Conservation (phyloP, 2,329 filamentous ascomycete genomes). For the Phyllosticta paracitricarpa region DNA sequence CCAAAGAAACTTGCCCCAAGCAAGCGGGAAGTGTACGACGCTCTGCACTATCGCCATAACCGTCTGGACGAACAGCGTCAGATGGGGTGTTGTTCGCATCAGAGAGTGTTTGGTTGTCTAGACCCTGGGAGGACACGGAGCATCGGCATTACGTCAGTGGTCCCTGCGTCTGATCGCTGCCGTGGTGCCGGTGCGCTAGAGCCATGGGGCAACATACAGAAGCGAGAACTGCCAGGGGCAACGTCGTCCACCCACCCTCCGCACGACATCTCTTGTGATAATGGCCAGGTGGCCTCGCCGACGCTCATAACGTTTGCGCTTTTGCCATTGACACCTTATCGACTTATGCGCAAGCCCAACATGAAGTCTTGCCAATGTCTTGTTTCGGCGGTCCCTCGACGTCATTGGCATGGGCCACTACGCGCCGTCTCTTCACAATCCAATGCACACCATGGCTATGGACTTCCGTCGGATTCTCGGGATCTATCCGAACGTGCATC, state of each 20-base stretch:
- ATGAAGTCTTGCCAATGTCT: not conserved
- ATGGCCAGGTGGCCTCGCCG: not conserved
- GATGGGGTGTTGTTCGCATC: not conserved
- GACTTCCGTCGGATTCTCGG: not conserved
- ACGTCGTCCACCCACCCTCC: not conserved
- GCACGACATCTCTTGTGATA: not conserved
- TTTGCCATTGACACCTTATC: not conserved
- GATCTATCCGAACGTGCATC: not conserved
- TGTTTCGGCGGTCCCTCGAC: not conserved
- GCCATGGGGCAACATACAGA: not conserved
- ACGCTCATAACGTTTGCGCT: not conserved
- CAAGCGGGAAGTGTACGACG: not conserved
- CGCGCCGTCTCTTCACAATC: not conserved
- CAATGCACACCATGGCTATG: not conserved
- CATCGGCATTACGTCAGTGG: not conserved
- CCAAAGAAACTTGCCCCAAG: not conserved
- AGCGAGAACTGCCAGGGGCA: not conserved
- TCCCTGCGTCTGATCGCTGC: not conserved
- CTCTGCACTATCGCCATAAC: not conserved
- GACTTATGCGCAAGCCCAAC: not conserved
- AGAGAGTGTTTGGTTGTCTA: not conserved
- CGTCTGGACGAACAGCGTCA: not conserved
- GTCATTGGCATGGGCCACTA: not conserved
- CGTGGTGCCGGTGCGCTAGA: not conserved
- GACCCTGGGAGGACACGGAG: not conserved